phyloP scores from a whole-genome alignment of 805 yeast genomes.

The Saturnispora dispora region DNA sequence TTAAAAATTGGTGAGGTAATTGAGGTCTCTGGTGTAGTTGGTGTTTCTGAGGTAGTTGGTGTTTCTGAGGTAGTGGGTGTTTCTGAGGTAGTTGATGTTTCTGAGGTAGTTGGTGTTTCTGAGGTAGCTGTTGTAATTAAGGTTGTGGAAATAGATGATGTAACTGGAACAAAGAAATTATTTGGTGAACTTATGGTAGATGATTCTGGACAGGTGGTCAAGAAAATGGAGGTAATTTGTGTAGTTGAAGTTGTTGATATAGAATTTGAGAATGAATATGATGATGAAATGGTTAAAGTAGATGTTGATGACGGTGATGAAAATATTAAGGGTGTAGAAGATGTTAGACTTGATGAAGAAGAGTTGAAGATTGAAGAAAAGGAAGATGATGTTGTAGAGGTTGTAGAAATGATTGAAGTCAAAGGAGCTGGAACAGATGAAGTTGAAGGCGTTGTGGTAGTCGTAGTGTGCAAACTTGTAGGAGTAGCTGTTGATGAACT shows the following conservation, averaged over 20 bases:
- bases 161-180: not conserved
- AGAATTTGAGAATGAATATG: not conserved
- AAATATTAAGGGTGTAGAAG: not conserved
- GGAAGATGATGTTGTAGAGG: not conserved
- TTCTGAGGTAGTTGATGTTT: constrained; percentile 23
- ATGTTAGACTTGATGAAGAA: not conserved
- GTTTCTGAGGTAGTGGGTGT: not conserved
- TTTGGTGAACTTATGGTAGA: not conserved
- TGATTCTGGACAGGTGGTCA: not conserved
- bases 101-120: constrained; percentile 16
- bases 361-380: not conserved
- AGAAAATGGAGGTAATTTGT: not conserved
- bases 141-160: constrained; percentile 5
- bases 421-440: not conserved
- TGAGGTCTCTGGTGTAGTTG: not conserved
- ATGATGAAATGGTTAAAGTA: not conserved
- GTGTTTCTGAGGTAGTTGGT: not conserved
- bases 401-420: not conserved
- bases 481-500: not conserved
- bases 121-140: not conserved
- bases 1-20: not conserved
- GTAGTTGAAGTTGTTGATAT: not conserved
- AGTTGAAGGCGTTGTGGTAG: not conserved
- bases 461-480: not conserved
- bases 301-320: not conserved